These are phyloP conservation scores for Daphne laureola DNA, from an alignment of 441 rosid genomes.

Conservation along the genomic window DNA sequence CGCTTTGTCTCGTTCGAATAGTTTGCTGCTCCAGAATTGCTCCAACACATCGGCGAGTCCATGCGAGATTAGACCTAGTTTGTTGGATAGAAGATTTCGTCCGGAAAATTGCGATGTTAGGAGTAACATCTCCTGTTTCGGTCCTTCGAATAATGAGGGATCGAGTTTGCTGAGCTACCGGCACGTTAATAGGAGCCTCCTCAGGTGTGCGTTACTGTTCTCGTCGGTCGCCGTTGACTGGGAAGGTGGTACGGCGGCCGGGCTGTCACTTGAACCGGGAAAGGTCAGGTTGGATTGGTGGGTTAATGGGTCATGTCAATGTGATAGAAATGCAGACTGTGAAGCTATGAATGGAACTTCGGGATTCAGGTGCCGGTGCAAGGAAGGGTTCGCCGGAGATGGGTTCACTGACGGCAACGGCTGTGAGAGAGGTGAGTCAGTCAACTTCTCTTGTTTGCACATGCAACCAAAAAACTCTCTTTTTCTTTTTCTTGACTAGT, in stretches of 20 bases:
- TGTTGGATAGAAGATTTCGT: slow-evolving; percentile 14
- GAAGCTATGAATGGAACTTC: background rate
- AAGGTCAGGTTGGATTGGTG: slow-evolving; percentile 54
- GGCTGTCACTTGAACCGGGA: slow-evolving; percentile 26
- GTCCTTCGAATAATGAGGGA: background rate
- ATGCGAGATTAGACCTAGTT: slow-evolving; percentile 24
- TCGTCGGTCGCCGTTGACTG: slow-evolving; percentile 40
- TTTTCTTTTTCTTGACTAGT: background rate
- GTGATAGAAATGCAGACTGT: slow-evolving; percentile 27
- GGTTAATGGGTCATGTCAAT: slow-evolving; percentile 30
- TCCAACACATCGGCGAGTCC: background rate
- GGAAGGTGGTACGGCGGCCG: slow-evolving; percentile 1
- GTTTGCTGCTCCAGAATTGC: slow-evolving; percentile 46
- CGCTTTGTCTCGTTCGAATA: slow-evolving; percentile 37
- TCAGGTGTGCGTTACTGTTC: slow-evolving; percentile 32
- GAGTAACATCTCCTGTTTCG: slow-evolving; percentile 33
- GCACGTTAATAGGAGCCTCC: slow-evolving; percentile 12
- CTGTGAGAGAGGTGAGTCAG: slow-evolving; percentile 58
- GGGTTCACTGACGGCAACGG: slow-evolving; percentile 38
- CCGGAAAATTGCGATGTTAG: slow-evolving; percentile 15
- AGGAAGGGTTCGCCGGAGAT: slow-evolving; percentile 45
- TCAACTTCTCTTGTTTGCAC: background rate
- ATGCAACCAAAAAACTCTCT: no score
- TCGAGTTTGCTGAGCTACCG: slow-evolving; percentile 21
- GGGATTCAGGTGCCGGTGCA: slow-evolving; percentile 45